Evolutionary conservation across 495 filamentous ascomycete genomes (phyloP), one percentile per base, ranked within the genome.

Genomic region (Aspergillus saccharolyticus): DNA sequence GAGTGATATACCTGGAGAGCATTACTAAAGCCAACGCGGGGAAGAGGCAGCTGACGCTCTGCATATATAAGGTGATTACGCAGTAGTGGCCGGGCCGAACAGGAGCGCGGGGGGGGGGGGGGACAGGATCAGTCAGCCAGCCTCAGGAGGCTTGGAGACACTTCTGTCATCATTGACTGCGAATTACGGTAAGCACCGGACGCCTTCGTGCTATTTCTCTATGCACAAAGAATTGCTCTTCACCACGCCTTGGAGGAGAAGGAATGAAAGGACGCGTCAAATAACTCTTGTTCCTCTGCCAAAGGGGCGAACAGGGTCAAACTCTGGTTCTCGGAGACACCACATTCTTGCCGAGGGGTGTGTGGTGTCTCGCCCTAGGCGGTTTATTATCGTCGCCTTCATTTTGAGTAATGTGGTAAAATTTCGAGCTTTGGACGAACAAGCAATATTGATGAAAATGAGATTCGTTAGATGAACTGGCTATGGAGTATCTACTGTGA

Each of bases 191-290:
- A 30, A 10, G 10, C 25, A 30, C 25, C 4, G 25, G 25, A 30
- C 10, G 4, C 25, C 25, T 30, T 30, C 25, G 25, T 30, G 25
- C 25, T 30, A n/a, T n/a, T n/a, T n/a, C n/a, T n/a, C n/a, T n/a
- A n/a, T n/a, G n/a, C n/a, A n/a, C n/a, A n/a, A n/a, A n/a, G n/a
- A n/a, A n/a, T n/a, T n/a, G n/a, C n/a, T n/a, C n/a, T n/a, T n/a
- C n/a, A n/a, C n/a, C n/a, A n/a, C n/a, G n/a, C n/a, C 25, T 39
- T 15, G 33, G 10, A 39, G 6, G 12, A 39, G 14, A 39, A 39
- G 33, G 33, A 24, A 30, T 24, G 22, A 50, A 50, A 28, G 47
- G 47, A 50, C 47, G 47, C 47, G 47, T 50, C 47, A 30, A 50
- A 50, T 50, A 50, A 16, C 46, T 49, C 21, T n/a, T 8, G n/a